Evolutionary conservation across 2,329 filamentous ascomycete species (phyloP).

Genomic region (Curvularia spicifera): DNA sequence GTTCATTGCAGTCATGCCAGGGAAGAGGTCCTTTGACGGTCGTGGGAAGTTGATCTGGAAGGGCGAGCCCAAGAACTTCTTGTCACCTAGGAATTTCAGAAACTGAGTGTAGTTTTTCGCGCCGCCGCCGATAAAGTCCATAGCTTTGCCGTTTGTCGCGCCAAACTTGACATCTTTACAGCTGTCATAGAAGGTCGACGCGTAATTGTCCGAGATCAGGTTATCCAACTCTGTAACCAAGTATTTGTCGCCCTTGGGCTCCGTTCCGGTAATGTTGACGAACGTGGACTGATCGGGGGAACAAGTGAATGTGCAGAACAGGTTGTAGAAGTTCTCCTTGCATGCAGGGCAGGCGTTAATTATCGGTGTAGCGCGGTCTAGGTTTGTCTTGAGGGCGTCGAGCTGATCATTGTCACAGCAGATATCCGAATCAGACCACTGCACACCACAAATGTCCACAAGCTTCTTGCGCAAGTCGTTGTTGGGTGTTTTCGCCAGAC

Average conservation of each 20-base stretch:
- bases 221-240: conserved; percentile 92
- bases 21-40: conserved; percentile 63
- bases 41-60: conserved; percentile 96
- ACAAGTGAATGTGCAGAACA: conserved; percentile 98
- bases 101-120: conserved; percentile 89
- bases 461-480: conserved; percentile 76
- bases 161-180: conserved; percentile 99
- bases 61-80: conserved; percentile 88
- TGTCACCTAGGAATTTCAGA: conserved; percentile 89
- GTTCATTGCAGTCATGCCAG: conserved; percentile 73
- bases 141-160: conserved; percentile 88
- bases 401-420: conserved; percentile 88
- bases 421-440: conserved; percentile 83
- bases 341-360: conserved; percentile 95
- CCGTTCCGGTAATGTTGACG: conserved; percentile 84
- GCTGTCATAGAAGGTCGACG: conserved; percentile 88
- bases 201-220: conserved; percentile 82
- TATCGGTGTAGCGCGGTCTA: conserved; percentile 85
- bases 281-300: conserved; percentile 96
- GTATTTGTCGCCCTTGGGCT: conserved; percentile 64
- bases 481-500: conserved; percentile 74
- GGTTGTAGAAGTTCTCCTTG: conserved; percentile 97
- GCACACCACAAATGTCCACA: conserved; percentile 81
- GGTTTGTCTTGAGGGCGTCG: conserved; percentile 78
- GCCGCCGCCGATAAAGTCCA: conserved; percentile 94